These are phyloP conservation scores for Ichthyophthirius multifiliis DNA, from an alignment of 169 alveolate genomes.

Conservation along the genomic window DNA sequence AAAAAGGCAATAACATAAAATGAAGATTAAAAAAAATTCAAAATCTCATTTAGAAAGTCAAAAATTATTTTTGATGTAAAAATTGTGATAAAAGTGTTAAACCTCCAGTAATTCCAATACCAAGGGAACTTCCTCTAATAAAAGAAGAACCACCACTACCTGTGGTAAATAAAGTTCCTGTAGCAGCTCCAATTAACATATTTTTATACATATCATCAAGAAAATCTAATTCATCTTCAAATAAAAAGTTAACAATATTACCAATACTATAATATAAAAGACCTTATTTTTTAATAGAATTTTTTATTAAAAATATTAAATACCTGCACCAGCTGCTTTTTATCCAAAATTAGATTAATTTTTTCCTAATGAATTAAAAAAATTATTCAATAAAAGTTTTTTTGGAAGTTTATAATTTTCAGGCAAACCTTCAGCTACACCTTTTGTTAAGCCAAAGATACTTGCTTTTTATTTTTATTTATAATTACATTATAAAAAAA, in stretches of 20 bases:
- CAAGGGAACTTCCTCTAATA: background rate
- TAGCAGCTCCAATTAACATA: slow-evolving; percentile 18
- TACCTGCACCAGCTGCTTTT: slow-evolving; percentile 39
- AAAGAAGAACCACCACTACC: background rate
- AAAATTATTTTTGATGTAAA: background rate
- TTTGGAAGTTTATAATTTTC: slow-evolving; percentile 24
- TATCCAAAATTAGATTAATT: slow-evolving; percentile 24
- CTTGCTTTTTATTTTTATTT: slow-evolving; percentile 10
- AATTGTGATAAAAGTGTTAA: background rate
- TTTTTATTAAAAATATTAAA: too few species aligned
- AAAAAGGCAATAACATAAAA: too few species aligned
- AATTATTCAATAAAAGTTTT: slow-evolving; percentile 24
- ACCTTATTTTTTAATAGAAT: background rate
- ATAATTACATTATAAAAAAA: too few species aligned
- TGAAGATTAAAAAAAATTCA: too few species aligned
- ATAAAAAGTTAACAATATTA: slow-evolving; percentile 23
- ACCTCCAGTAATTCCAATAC: background rate
- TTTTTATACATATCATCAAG: slow-evolving; percentile 16
- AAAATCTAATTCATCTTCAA: slow-evolving; percentile 33
- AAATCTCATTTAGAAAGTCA: background rate
- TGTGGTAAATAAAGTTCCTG: slow-evolving; percentile 10
- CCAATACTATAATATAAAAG: slow-evolving; percentile 22
- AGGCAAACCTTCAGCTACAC: slow-evolving; percentile 36
- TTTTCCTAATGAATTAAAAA: slow-evolving; percentile 30
- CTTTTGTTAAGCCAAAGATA: slow-evolving; percentile 19